These are phyloP conservation scores for Botryotinia narcissicola DNA, from an alignment of 2,329 filamentous ascomycete genomes.

Conservation along the genomic window DNA sequence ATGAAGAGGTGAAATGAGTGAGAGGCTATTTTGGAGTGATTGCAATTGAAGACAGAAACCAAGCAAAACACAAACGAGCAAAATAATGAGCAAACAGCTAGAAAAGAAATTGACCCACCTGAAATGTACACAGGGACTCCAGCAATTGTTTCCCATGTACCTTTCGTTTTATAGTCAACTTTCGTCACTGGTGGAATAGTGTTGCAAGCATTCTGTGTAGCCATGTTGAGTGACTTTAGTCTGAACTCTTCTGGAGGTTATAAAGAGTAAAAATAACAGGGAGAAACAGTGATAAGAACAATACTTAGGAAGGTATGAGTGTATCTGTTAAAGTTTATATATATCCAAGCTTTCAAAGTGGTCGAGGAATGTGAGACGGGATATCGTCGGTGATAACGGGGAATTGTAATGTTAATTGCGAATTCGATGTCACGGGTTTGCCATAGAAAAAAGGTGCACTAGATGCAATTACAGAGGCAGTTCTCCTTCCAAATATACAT, in stretches of 20 bases:
- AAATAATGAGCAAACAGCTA: neutral
- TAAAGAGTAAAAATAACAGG: neutral
- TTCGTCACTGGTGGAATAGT: slow-evolving; percentile 38
- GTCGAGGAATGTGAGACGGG: neutral
- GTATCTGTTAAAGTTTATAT: neutral
- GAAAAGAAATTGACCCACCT: neutral
- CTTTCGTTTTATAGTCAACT: slow-evolving; percentile 35
- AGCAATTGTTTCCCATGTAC: slow-evolving; percentile 25
- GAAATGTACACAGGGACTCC: slow-evolving; percentile 21
- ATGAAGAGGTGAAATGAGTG: neutral
- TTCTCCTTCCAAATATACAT: too few relatives aligned
- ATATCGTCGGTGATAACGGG: neutral
- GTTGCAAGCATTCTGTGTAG: slow-evolving; percentile 32
- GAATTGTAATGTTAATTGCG: neutral
- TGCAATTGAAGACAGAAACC: neutral
- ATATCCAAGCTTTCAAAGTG: neutral
- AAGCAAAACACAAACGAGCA: neutral
- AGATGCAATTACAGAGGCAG: too few relatives aligned
- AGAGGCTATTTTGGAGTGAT: neutral
- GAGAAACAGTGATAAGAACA: neutral
- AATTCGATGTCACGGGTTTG: neutral
- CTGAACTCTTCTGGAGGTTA: neutral
- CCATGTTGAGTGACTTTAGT: slow-evolving; percentile 18
- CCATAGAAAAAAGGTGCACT: too few relatives aligned
- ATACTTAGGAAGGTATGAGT: neutral